Evolutionary conservation across 768 basidiomycete genomes (phyloP).

Genomic region (Psilocybe tampanensis): DNA sequence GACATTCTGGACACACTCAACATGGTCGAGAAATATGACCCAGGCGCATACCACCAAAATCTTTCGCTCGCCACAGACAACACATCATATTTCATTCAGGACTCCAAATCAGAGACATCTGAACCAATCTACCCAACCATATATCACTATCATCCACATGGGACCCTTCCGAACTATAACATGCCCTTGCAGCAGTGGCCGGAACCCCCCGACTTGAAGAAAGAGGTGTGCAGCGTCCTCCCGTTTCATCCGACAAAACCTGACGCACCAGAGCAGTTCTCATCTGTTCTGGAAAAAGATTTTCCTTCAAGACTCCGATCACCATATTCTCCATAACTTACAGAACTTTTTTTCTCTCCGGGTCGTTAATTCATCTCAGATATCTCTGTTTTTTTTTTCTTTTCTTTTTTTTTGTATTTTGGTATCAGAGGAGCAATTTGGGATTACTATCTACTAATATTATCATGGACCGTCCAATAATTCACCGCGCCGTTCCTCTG

Average conservation of each 20-base stretch:
- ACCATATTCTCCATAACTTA: constrained; percentile 1
- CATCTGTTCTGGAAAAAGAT: background rate
- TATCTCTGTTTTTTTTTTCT: background rate
- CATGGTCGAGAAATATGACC: background rate
- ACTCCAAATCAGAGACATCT: background rate
- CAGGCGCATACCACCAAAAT: background rate
- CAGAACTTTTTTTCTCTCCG: background rate
- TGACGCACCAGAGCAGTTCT: background rate
- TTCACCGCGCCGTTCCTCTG: no score
- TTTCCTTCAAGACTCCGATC: background rate
- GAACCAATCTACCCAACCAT: background rate
- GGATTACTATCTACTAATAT: no score
- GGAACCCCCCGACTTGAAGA: background rate
- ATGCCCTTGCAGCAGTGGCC: background rate
- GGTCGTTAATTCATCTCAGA: no score
- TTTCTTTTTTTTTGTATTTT: background rate
- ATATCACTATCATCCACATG: background rate
- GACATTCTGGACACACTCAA: background rate
- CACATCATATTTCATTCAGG: background rate
- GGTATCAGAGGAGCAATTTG: no score
- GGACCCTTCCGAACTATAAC: background rate
- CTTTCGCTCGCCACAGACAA: background rate
- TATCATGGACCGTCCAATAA: no score
- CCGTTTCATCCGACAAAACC: background rate
- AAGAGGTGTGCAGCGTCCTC: background rate